Conservation (phyloP, 345 rosid genomes). For the Rhodamnia rubescens region DNA sequence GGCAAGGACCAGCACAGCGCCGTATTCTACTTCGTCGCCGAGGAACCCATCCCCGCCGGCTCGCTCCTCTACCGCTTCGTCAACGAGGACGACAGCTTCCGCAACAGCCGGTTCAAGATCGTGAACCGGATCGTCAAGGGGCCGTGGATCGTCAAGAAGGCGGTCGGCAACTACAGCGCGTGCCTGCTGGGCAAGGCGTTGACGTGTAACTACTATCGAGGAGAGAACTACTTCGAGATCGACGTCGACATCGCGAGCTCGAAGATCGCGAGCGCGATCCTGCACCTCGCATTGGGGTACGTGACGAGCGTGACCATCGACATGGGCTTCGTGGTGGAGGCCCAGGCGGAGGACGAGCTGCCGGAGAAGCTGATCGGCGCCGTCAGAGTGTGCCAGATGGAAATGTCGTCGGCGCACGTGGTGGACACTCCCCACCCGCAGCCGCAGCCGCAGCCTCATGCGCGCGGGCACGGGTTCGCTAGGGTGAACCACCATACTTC, state of each 20-base stretch:
- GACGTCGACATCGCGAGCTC: constrained; percentile 82
- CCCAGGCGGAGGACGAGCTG: constrained; percentile 66
- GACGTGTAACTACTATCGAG: constrained; percentile 72
- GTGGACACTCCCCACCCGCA: constrained; percentile 20
- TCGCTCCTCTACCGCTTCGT: constrained; percentile 65
- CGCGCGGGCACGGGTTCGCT: constrained; percentile 33
- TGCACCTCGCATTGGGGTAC: constrained; percentile 66
- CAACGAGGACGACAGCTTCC: constrained; percentile 59
- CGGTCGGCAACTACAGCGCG: constrained; percentile 78
- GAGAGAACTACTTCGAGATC: constrained; percentile 70
- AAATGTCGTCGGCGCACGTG: constrained; percentile 60
- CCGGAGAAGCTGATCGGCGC: constrained; percentile 84
- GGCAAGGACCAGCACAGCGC: constrained; percentile 83
- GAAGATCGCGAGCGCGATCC: constrained; percentile 57
- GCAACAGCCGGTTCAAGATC: constrained; percentile 85
- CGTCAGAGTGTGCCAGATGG: constrained; percentile 84
- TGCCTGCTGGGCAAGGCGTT: constrained; percentile 77
- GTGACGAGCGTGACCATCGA: constrained; percentile 74
- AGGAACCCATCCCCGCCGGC: constrained; percentile 52
- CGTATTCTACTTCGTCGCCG: constrained; percentile 75
- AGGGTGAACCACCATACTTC: constrained; percentile 52
- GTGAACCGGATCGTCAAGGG: constrained; percentile 89
- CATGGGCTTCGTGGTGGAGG: constrained; percentile 85
- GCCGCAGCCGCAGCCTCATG: constrained; percentile 2
- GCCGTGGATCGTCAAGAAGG: constrained; percentile 73